Evolutionary conservation across 768 basidiomycete genomes (phyloP), one percentile per base, ranked within the genome.

Genomic region (Mrakia gelida): DNA sequence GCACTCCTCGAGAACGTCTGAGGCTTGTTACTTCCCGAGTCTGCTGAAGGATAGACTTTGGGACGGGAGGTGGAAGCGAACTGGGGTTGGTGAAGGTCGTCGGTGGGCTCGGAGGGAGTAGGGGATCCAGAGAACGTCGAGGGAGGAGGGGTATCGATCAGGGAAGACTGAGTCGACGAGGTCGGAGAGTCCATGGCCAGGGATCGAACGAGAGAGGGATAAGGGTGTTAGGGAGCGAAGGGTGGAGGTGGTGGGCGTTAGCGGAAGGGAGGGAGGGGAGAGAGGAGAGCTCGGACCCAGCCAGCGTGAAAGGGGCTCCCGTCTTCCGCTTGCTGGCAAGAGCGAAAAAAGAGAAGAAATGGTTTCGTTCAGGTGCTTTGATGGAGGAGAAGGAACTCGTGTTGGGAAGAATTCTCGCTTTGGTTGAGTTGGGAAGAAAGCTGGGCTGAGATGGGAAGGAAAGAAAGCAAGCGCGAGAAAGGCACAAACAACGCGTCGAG

Each of bases 1-100:
- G 95, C 95, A 79, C 92, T 93, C 80, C 92, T 87, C 81, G 92
- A 92, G 87, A 95, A 95, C 2, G 93, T 92, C 80, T 94, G 73
- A 13, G 34, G 67, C 34, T 34, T 70, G 28, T 59, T 59, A 26
- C 26, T 28, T 28, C 59, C 59, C 2, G 67, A 41, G 26, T 70
- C 67, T 2, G 67, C 41, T 23, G 67, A 34, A 2, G 67, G 67
- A 18, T 70, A 70, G 18, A 70, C 67, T n/a, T 70, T 70, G 2
- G 67, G 67, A 8, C 67, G 67, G 18, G 67, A 43, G 23, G 34
- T 41, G 18, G 38, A 41, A 43, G 34, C 67, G 67, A 70, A 52
- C 18, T 52, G 67, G 38, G 65, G 38, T 38, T 38, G 38, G 38
- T 38, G 38, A 11, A 32, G 34, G 65, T 68, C 41, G 41, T 43